Conservation (phyloP, 73 alveolate species). For the Paramecium sexaurelia region DNA sequence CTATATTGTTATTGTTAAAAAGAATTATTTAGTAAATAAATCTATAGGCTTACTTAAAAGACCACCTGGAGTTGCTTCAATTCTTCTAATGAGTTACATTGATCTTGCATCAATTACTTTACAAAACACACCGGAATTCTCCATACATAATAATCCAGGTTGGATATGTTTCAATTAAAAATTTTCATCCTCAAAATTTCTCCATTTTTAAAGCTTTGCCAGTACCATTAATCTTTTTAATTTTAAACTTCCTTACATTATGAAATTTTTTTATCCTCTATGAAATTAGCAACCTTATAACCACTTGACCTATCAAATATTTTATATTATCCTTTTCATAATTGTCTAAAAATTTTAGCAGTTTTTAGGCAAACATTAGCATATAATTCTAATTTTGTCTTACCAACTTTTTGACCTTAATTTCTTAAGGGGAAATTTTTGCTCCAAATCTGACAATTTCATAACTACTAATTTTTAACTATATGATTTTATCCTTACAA, state of each 20-base stretch:
- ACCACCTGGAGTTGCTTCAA: constrained; percentile 64
- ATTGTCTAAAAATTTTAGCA: constrained; percentile 89
- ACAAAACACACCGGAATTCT: constrained; percentile 97
- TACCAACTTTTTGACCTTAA: constrained; percentile 83
- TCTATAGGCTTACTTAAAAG: constrained; percentile 41
- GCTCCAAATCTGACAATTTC: background rate
- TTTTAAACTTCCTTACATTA: constrained; percentile 76
- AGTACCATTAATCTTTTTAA: no score
- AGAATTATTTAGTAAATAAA: no score
- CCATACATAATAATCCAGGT: constrained; percentile 77
- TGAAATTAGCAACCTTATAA: constrained; percentile 87
- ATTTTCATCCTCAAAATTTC: constrained; percentile 72
- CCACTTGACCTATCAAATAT: constrained; percentile 76
- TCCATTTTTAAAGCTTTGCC: constrained; percentile 63
- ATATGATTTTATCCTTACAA: no score
- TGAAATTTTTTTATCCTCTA: constrained; percentile 84
- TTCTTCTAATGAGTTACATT: constrained; percentile 71
- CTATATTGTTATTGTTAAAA: no score
- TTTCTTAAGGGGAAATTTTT: no score
- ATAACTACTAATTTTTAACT: no score
- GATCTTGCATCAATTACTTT: constrained; percentile 80
- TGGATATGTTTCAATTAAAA: constrained; percentile 61
- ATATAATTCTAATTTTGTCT: constrained; percentile 85
- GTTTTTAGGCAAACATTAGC: constrained; percentile 91
- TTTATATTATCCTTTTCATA: constrained; percentile 86